Percentiles rank a stretch among this genome's conserved stretches.
Evolutionary conservation across 2,329 filamentous ascomycete genomes (phyloP).

Genomic region (Colletotrichum sp.): DNA sequence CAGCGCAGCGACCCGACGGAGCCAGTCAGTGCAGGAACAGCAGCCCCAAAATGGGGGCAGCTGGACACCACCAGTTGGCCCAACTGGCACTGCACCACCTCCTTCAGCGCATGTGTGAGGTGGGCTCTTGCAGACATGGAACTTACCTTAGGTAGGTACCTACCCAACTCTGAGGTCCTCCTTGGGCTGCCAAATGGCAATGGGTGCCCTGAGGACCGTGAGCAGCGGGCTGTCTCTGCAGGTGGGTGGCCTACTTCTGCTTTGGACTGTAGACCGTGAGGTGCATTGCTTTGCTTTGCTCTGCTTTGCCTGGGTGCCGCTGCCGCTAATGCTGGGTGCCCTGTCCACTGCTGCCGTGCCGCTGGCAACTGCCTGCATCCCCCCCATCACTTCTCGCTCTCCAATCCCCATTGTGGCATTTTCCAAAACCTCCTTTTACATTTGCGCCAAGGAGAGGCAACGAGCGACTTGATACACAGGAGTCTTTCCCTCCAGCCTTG

Average conservation of each 20-base stretch:
- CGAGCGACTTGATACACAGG: background rate
- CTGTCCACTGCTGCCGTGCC: background rate
- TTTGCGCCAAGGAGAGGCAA: background rate
- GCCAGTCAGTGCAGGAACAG: constrained; percentile 20
- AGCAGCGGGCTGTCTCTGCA: background rate
- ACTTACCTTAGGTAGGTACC: background rate
- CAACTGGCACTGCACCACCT: background rate
- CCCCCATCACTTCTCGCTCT: background rate
- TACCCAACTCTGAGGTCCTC: background rate
- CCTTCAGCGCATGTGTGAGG: background rate
- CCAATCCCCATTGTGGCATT: background rate
- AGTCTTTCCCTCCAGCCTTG: background rate
- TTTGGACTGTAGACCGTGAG: background rate
- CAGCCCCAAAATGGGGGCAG: constrained; percentile 10
- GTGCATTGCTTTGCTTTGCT: constrained; percentile 9
- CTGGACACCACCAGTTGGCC: background rate
- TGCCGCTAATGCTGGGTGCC: background rate
- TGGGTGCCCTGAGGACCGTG: background rate
- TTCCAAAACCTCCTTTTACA: constrained; percentile 5
- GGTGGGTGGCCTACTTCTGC: background rate
- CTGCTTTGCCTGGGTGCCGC: background rate
- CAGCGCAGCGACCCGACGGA: background rate
- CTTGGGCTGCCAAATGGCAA: background rate
- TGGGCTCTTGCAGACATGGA: background rate
- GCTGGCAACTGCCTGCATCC: background rate